These are phyloP conservation scores for Leucogyrophana mollusca DNA, from an alignment of 768 basidiomycete species.

Conservation along the genomic window DNA sequence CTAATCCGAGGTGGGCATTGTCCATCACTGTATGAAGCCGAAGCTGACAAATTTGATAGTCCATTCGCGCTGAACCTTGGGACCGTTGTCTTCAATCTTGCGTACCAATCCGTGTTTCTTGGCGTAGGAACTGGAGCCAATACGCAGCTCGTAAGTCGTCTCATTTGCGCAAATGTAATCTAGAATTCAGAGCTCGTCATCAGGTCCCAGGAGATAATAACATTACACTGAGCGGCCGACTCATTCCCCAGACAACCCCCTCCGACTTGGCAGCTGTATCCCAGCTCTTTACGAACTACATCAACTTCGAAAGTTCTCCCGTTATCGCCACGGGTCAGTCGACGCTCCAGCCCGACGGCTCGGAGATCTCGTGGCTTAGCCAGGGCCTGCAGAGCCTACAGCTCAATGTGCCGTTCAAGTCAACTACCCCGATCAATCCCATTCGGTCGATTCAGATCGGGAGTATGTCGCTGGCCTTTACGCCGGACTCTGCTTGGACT, in stretches of 20 bases:
- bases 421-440: slow-evolving; percentile 51
- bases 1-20: slow-evolving; percentile 51
- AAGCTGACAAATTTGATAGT: slow-evolving; percentile 27
- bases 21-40: neutral
- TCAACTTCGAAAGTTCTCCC: slow-evolving; percentile 59
- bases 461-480: slow-evolving; percentile 55
- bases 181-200: slow-evolving; percentile 2
- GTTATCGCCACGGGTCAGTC: slow-evolving; percentile 62
- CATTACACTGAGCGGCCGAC: slow-evolving; percentile 55
- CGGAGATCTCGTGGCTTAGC: slow-evolving; percentile 65
- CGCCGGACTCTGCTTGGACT: slow-evolving; percentile 50
- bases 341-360: slow-evolving; percentile 55
- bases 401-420: slow-evolving; percentile 63
- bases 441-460: slow-evolving; percentile 67
- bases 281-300: slow-evolving; percentile 65
- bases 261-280: slow-evolving; percentile 50
- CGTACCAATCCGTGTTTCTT: slow-evolving; percentile 54
- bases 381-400: slow-evolving; percentile 53
- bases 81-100: slow-evolving; percentile 60
- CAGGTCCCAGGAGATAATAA: slow-evolving; percentile 55
- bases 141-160: slow-evolving; percentile 47
- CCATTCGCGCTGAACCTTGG: slow-evolving; percentile 72
- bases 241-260: slow-evolving; percentile 50
- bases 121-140: slow-evolving; percentile 54
- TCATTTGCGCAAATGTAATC: neutral